Evolutionary conservation across 2,329 filamentous ascomycete genomes (phyloP).

Genomic region (Nigrospora sphaerica): DNA sequence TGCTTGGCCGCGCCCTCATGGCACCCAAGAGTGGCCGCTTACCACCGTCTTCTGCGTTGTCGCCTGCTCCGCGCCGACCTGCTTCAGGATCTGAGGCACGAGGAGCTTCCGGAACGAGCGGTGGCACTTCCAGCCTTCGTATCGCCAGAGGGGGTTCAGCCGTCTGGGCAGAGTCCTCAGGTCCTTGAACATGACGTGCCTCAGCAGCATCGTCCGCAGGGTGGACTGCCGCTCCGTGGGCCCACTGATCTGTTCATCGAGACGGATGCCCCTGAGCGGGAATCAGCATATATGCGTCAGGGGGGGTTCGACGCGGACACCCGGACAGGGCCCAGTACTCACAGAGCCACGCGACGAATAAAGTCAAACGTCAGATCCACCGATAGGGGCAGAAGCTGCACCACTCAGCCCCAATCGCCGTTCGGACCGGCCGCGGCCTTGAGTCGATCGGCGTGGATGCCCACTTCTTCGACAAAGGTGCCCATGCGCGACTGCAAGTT

Average conservation of each 20-base stretch:
- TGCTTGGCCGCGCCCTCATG: neutral
- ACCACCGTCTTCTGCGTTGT: conserved; percentile 11
- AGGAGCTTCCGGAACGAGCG: too few species aligned
- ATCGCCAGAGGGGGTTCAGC: too few species aligned
- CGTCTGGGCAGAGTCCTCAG: too few species aligned
- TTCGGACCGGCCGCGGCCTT: conserved; percentile 1
- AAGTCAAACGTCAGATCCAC: conserved; percentile 13
- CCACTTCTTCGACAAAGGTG: conserved; percentile 16
- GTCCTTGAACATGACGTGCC: too few species aligned
- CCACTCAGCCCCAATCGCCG: conserved; percentile 9
- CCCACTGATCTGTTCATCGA: conserved; percentile 2
- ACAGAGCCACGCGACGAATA: conserved; percentile 14
- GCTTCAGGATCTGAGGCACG: too few species aligned
- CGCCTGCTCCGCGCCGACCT: too few species aligned
- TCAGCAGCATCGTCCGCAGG: conserved; percentile 3
- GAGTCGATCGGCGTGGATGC: conserved; percentile 11
- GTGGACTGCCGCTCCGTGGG: conserved; percentile 1
- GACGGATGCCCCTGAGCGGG: too few species aligned
- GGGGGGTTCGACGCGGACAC: neutral
- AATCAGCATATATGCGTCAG: neutral
- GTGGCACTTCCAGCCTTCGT: too few species aligned
- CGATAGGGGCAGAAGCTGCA: conserved; percentile 13
- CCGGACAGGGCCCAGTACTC: neutral
- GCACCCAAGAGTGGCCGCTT: neutral
- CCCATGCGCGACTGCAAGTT: conserved; percentile 23